Evolutionary conservation across 176 grass and related monocot genomes (phyloP).

Genomic region (Tuctoria greenei): DNA sequence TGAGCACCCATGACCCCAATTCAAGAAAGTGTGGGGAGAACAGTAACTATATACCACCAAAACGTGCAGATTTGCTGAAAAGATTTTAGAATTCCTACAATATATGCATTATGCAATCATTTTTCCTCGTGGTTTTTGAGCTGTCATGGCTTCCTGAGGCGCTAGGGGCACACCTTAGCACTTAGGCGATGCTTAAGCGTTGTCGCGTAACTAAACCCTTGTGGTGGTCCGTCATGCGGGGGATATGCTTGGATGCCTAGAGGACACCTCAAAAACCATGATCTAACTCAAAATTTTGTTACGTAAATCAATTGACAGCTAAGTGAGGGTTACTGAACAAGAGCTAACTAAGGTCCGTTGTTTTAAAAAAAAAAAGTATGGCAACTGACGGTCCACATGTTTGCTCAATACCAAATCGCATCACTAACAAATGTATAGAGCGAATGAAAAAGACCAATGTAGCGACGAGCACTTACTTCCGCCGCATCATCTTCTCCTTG

Average conservation of each 20-base stretch:
- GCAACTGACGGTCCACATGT: background rate
- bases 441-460: background rate
- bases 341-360: background rate
- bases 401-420: conserved; percentile 4
- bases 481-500: conserved; percentile 86
- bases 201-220: background rate
- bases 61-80: background rate
- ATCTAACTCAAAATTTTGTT: background rate
- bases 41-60: background rate
- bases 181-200: background rate
- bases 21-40: background rate
- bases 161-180: background rate
- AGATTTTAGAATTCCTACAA: no score
- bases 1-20: background rate
- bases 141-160: background rate
- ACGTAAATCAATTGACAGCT: background rate
- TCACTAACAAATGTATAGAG: background rate
- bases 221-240: background rate
- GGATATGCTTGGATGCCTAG: background rate
- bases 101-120: background rate
- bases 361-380: background rate
- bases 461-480: conserved; percentile 56
- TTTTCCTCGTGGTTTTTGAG: background rate
- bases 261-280: background rate
- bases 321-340: background rate